Conservation (phyloP, 768 basidiomycete species). For the Lactarius hatsudake region DNA sequence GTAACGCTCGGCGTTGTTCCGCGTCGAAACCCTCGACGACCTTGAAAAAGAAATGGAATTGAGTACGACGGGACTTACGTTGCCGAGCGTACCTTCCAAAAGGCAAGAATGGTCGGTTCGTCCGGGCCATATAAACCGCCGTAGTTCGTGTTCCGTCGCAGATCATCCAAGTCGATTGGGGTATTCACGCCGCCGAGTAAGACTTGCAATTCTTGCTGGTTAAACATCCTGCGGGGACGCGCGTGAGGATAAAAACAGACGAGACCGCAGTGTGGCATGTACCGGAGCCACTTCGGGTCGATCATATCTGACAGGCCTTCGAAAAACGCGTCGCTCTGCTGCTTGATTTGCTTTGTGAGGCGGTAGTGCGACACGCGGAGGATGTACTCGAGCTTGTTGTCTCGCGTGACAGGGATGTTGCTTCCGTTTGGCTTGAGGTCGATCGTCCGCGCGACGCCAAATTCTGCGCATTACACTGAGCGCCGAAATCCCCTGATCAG, state of each 20-base stretch:
- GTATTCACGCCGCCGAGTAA: constrained; percentile 86
- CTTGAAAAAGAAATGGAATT: constrained; percentile 34
- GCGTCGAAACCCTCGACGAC: constrained; percentile 79
- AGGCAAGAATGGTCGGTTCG: constrained; percentile 67
- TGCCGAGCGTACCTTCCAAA: constrained; percentile 66
- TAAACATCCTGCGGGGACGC: constrained; percentile 73
- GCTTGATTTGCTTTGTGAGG: constrained; percentile 83
- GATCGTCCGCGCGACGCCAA: constrained; percentile 70
- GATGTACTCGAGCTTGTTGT: constrained; percentile 89
- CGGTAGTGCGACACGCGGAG: constrained; percentile 85
- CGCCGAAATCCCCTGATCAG: background rate
- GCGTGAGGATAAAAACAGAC: background rate
- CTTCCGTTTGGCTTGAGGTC: constrained; percentile 82
- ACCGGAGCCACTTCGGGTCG: constrained; percentile 85
- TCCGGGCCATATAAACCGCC: constrained; percentile 74
- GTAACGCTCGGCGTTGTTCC: constrained; percentile 69
- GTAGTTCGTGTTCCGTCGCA: constrained; percentile 73
- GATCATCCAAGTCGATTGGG: constrained; percentile 80
- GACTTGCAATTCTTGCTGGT: constrained; percentile 92
- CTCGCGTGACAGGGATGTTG: constrained; percentile 79
- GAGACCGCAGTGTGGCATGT: constrained; percentile 15
- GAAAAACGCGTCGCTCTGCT: constrained; percentile 84
- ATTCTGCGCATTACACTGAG: constrained; percentile 50
- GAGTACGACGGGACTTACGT: background rate
- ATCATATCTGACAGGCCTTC: constrained; percentile 91